Percentiles rank a stretch among this genome's conserved stretches.
Conservation (phyloP, 2,329 filamentous ascomycete genomes). For the Claviceps lovelessii region DNA sequence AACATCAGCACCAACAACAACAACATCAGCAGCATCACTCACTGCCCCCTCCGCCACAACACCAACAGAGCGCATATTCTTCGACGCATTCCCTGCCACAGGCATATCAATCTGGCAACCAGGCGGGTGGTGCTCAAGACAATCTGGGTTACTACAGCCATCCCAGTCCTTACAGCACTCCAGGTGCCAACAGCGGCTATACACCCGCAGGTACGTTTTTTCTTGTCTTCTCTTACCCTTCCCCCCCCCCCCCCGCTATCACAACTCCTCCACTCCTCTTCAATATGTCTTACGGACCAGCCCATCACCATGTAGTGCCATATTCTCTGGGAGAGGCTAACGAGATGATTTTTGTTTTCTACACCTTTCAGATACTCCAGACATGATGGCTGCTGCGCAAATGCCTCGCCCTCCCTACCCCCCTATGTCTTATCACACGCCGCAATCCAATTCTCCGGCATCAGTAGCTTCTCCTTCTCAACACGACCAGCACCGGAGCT, state of each 20-base stretch:
- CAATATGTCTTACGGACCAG: too few species aligned
- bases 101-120: constrained; percentile 53
- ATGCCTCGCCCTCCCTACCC: constrained; percentile 72
- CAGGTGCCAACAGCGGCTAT: constrained; percentile 70
- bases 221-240: too few species aligned
- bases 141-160: constrained; percentile 60
- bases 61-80: constrained; percentile 54
- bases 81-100: constrained; percentile 50
- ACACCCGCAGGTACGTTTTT: constrained; percentile 62
- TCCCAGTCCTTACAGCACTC: constrained; percentile 69
- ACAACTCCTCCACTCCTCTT: background rate
- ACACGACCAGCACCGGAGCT: constrained; percentile 76
- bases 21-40: constrained; percentile 3
- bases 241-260: too few species aligned
- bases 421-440: constrained; percentile 81
- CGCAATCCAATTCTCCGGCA: constrained; percentile 86
- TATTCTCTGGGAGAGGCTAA: background rate
- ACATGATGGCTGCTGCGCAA: constrained; percentile 52
- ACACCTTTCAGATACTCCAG: constrained; percentile 35
- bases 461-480: constrained; percentile 80
- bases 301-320: too few species aligned
- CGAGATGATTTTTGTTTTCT: background rate
- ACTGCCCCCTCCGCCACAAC: constrained; percentile 25
- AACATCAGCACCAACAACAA: constrained; percentile 26
- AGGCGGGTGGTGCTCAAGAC: constrained; percentile 50